phyloP scores from a whole-genome alignment of 2,329 filamentous ascomycete species.

The Fusarium agapanthi region DNA sequence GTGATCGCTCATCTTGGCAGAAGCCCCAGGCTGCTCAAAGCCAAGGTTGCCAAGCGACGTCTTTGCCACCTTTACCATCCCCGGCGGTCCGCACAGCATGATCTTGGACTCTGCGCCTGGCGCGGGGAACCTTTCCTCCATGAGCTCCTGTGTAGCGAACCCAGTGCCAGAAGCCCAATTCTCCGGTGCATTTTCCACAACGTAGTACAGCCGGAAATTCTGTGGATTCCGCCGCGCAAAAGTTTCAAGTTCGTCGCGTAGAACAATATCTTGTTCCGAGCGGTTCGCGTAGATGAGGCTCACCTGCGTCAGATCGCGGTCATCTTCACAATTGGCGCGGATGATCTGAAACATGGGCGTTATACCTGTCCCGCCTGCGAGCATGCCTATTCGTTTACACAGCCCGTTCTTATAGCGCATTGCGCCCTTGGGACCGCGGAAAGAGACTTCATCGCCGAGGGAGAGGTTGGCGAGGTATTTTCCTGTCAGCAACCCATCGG shows the following conservation, averaged over 20 bases:
- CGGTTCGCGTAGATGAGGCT: slow-evolving; percentile 68
- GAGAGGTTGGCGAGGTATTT: slow-evolving; percentile 57
- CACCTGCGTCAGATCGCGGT: slow-evolving; percentile 64
- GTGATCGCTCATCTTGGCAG: slow-evolving; percentile 63
- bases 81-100: slow-evolving; percentile 68
- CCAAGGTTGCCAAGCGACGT: slow-evolving; percentile 58
- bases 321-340: slow-evolving; percentile 69
- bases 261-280: slow-evolving; percentile 66
- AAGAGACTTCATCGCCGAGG: slow-evolving; percentile 58
- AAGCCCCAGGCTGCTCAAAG: slow-evolving; percentile 58
- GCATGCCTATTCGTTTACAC: slow-evolving; percentile 60
- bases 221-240: slow-evolving; percentile 60
- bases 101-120: slow-evolving; percentile 59
- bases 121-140: slow-evolving; percentile 58
- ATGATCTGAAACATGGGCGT: slow-evolving; percentile 62
- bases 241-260: slow-evolving; percentile 63
- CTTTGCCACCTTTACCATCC: slow-evolving; percentile 67
- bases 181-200: slow-evolving; percentile 58
- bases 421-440: slow-evolving; percentile 65
- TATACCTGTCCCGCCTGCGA: slow-evolving; percentile 56
- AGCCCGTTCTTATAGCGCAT: slow-evolving; percentile 60
- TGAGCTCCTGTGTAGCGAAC: slow-evolving; percentile 60
- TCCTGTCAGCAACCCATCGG: slow-evolving; percentile 59
- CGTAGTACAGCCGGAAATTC: slow-evolving; percentile 65
- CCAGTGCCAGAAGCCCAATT: slow-evolving; percentile 60